Conservation (phyloP, 2,329 filamentous ascomycete species). For the Madurella fahalii region DNA sequence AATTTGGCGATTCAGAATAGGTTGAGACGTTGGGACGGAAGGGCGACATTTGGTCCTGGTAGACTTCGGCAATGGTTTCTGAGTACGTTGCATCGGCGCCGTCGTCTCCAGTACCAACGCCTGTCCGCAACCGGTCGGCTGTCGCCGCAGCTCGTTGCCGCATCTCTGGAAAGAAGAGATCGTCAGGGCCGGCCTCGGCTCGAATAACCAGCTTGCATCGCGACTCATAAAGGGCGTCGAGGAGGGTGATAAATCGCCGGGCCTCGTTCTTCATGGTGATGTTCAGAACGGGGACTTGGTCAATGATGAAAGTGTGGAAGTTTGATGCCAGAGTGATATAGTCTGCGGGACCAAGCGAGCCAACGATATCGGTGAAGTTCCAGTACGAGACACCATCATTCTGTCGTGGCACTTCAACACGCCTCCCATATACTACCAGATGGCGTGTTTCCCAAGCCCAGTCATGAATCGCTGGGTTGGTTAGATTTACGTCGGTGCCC, state of each 20-base stretch:
- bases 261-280: constrained; percentile 74
- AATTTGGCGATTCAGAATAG: constrained; percentile 46
- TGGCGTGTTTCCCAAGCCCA: constrained; percentile 39
- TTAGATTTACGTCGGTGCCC: not conserved
- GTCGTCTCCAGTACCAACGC: constrained; percentile 15
- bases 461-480: not conserved
- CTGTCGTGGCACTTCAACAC: constrained; percentile 55
- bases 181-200: constrained; percentile 64
- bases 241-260: constrained; percentile 71
- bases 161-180: constrained; percentile 71
- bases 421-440: constrained; percentile 59
- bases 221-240: constrained; percentile 80
- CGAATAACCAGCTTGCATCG: constrained; percentile 69
- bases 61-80: constrained; percentile 56
- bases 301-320: constrained; percentile 74
- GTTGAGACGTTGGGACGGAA: constrained; percentile 75
- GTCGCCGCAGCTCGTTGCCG: constrained; percentile 6
- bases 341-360: constrained; percentile 70
- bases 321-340: constrained; percentile 77
- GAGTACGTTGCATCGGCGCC: constrained; percentile 39
- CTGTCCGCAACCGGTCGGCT: too few relatives aligned
- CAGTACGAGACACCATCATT: constrained; percentile 57
- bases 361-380: constrained; percentile 66
- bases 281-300: constrained; percentile 63
- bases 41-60: constrained; percentile 71